phyloP scores from a whole-genome alignment of 768 basidiomycete species.

The Postia placenta region DNA sequence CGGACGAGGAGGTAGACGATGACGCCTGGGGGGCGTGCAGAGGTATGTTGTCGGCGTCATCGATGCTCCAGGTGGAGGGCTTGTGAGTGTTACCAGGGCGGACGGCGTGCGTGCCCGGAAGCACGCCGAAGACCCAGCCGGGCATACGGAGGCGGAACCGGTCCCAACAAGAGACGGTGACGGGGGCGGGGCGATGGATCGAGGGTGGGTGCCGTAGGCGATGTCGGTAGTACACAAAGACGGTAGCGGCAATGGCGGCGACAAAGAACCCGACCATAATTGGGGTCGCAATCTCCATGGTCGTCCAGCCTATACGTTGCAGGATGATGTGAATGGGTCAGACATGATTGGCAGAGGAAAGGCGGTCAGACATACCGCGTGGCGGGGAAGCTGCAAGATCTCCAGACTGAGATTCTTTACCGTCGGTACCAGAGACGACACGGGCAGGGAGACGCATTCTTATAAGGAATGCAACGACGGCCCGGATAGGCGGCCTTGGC shows the following conservation, averaged over 20 bases:
- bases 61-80: conserved; percentile 17
- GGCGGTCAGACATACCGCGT: too few species aligned
- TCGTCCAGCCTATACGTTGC: conserved; percentile 12
- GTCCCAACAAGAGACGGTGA: not conserved
- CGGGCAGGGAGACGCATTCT: too few species aligned
- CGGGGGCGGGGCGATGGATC: conserved; percentile 6
- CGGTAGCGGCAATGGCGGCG: conserved; percentile 16
- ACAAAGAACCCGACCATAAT: conserved; percentile 28
- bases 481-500: too few species aligned
- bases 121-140: conserved; percentile 13
- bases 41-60: conserved; percentile 13
- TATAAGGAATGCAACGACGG: too few species aligned
- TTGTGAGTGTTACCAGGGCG: not conserved
- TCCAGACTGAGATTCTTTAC: too few species aligned
- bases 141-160: conserved; percentile 10
- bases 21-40: not conserved
- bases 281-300: conserved; percentile 29
- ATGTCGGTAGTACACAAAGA: conserved; percentile 21
- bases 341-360: too few species aligned
- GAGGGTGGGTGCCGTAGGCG: not conserved
- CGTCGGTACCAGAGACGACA: too few species aligned
- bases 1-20: not conserved
- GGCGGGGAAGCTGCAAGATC: too few species aligned
- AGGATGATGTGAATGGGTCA: too few species aligned
- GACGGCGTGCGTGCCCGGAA: conserved; percentile 10